phyloP scores from a whole-genome alignment of 192 early-diverging fungal species.

The Coemansia sp. region DNA sequence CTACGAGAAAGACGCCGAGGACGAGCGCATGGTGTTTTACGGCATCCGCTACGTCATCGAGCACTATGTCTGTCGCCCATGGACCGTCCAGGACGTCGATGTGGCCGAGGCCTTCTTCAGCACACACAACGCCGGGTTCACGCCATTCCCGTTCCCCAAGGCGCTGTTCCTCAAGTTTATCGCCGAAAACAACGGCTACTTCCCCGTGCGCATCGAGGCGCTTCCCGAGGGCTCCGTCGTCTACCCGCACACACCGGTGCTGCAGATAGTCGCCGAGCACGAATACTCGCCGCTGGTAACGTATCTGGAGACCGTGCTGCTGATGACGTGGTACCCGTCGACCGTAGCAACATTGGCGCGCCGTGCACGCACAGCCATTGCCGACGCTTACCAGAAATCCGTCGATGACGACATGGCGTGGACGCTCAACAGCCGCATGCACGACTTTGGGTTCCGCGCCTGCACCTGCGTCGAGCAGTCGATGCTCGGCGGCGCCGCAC shows the following conservation, averaged over 20 bases:
- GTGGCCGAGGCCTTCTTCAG: conserved; percentile 69
- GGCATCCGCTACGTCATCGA: conserved; percentile 87
- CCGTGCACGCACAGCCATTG: conserved; percentile 62
- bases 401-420: conserved; percentile 64
- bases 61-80: conserved; percentile 66
- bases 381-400: conserved; percentile 61
- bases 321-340: conserved; percentile 86
- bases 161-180: conserved; percentile 78
- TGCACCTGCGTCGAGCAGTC: conserved; percentile 86
- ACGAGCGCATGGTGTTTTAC: conserved; percentile 79
- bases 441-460: conserved; percentile 93
- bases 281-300: conserved; percentile 79
- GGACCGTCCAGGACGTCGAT: conserved; percentile 71
- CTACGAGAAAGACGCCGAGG: conserved; percentile 66
- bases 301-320: conserved; percentile 80
- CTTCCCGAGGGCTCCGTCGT: conserved; percentile 80
- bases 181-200: conserved; percentile 79
- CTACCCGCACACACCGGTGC: conserved; percentile 80
- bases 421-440: conserved; percentile 66
- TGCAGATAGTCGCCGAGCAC: conserved; percentile 73
- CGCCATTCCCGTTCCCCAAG: conserved; percentile 73
- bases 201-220: conserved; percentile 80
- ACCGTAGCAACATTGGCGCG: conserved; percentile 84
- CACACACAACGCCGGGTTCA: conserved; percentile 72
- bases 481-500: conserved; percentile 81